Base-by-base conservation (phyloP, 345 rosid genomes). In the Hibiscus trionum region DNA sequence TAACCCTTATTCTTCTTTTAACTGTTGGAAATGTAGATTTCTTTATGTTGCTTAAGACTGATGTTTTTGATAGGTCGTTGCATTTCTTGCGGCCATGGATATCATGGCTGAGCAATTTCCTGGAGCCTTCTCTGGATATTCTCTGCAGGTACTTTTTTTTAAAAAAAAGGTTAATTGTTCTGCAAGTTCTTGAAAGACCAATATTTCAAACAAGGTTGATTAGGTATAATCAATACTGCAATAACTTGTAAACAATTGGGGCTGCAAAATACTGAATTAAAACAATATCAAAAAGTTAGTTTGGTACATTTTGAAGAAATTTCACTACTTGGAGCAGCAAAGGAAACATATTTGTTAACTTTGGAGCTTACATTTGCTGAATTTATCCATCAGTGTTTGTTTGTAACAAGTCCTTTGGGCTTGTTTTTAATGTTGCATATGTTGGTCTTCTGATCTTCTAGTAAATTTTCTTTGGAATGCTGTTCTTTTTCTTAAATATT, bases 31-130 rank as follows among this genome's bases (percentile, higher is more conserved):
- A 49, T 50, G 4, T 50, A 16, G 46, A 14, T 8, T 67, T 15
- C 4, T 78, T 24, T 11, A 10, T 57, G 64, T 68, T 47, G 76
- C 60, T 67, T 72, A 71, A 69, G 71, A 73, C 21, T 53, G 79
- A 35, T 60, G 42, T 50, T 46, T 84, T 47, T 74, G 71, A 26
- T 75, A 94, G 97, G 99, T 92, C 52, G 99, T 95, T 69, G 97
- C 98, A 61, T 92, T 95, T 79, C 98, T 90, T 62, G 98, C 97
- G 6, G 99, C 97, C 0, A 90, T 95, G 98, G 98, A 92, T 71
- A 90, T 89, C 52, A 90, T 95, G 97, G 96, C 98, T 29, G 91
- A 92, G 79, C 93, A 89, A 75, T 95, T 90, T 85, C 99, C 99
- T 0, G 98, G 94, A 67, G 97, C 98, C 73, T 95, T 95, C 72